These are phyloP conservation scores for Noccaea bulbosa DNA, from an alignment of 345 rosid species.

Conservation along the genomic window DNA sequence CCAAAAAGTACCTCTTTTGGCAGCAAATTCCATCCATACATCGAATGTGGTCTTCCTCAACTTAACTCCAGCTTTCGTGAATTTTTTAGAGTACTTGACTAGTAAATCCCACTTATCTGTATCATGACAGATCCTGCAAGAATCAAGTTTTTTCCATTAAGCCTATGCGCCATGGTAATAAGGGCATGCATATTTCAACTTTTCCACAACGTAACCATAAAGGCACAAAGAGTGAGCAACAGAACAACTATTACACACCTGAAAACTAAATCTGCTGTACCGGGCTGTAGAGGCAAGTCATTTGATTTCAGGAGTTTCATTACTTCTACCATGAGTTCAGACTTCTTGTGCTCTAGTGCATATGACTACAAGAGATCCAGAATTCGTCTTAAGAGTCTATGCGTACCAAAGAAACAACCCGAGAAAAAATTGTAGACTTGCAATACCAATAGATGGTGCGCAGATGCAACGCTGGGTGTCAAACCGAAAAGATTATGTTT, in stretches of 20 bases:
- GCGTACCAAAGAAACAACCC: not conserved
- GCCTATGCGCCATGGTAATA: too few relatives aligned
- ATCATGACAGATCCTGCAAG: conserved; percentile 71
- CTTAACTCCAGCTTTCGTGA: conserved; percentile 72
- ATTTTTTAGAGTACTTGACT: conserved; percentile 61
- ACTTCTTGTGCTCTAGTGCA: conserved; percentile 66
- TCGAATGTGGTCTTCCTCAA: conserved; percentile 69
- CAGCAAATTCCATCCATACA: conserved; percentile 82
- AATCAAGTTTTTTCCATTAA: too few relatives aligned
- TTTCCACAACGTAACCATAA: not conserved
- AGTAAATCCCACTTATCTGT: conserved; percentile 68
- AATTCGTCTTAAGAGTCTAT: conserved; percentile 9
- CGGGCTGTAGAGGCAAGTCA: conserved; percentile 65
- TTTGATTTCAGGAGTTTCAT: conserved; percentile 68
- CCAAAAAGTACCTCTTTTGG: conserved; percentile 58
- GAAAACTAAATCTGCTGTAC: conserved; percentile 80
- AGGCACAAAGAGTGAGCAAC: not conserved
- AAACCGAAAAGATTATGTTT: conserved; percentile 81
- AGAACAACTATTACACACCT: conserved; percentile 49
- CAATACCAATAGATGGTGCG: conserved; percentile 77
- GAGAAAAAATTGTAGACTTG: not conserved
- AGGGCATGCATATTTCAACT: not conserved
- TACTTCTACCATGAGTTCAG: conserved; percentile 65
- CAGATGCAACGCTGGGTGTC: conserved; percentile 75
- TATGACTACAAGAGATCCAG: conserved; percentile 49